Evolutionary conservation across 2,329 filamentous ascomycete genomes (phyloP).

Genomic region (Fusarium neocosmosporiellum): DNA sequence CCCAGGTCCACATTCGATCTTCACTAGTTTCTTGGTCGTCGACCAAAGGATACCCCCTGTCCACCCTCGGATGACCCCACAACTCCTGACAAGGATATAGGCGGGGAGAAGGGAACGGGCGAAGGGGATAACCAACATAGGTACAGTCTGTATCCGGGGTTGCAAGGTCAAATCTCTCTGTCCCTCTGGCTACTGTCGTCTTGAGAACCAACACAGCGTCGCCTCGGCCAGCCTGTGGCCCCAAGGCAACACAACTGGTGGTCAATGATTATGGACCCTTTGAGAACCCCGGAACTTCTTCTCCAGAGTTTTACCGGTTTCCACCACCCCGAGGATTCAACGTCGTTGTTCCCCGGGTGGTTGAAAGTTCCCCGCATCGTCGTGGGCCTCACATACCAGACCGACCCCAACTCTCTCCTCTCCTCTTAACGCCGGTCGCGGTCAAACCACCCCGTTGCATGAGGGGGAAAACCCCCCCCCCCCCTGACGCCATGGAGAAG

Average conservation of each 20-base stretch:
- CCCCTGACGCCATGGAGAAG: no score
- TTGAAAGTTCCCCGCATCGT: neutral
- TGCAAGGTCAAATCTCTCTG: neutral
- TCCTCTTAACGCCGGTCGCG: neutral
- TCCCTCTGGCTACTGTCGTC: neutral
- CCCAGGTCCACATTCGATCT: constrained; percentile 24
- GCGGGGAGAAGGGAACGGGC: constrained; percentile 16
- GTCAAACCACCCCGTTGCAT: neutral
- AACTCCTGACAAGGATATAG: constrained; percentile 22
- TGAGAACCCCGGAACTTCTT: neutral
- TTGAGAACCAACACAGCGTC: neutral
- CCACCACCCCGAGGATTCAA: neutral
- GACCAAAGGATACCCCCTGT: constrained; percentile 3
- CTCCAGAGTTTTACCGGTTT: neutral
- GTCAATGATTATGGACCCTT: neutral
- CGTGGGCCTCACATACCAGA: neutral
- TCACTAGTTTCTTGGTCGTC: constrained; percentile 10
- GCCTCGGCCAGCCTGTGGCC: neutral
- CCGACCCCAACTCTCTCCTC: neutral
- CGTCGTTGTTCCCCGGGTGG: neutral
- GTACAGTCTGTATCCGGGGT: constrained; percentile 16
- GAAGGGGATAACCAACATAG: constrained; percentile 22
- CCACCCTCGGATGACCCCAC: constrained; percentile 14
- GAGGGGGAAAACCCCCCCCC: constrained; percentile 43
- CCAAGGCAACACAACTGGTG: neutral